Percentiles rank a stretch among this genome's conserved stretches.
Conservation (phyloP, 1,139 yeast species). For the Nakaseomyces nivariensis region DNA sequence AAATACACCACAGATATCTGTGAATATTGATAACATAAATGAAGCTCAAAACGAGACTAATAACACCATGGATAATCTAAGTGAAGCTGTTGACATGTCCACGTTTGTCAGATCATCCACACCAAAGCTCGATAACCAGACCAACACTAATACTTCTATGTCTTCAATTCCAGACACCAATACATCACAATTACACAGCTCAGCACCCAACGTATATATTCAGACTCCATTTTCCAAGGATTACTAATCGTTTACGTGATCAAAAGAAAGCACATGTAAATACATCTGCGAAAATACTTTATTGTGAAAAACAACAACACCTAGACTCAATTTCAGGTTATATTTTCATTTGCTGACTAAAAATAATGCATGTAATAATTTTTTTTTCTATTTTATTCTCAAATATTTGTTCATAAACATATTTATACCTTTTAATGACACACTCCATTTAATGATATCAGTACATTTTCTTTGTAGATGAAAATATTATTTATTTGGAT, state of each 20-base stretch:
- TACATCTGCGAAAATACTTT: too few species aligned
- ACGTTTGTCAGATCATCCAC: conserved; percentile 8
- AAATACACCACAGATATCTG: conserved; percentile 1
- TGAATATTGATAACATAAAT: conserved; percentile 3
- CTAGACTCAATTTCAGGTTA: too few species aligned
- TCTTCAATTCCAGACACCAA: conserved; percentile 16
- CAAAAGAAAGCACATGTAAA: background rate
- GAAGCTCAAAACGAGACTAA: conserved; percentile 1
- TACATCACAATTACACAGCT: conserved; percentile 9
- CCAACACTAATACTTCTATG: conserved; percentile 13
- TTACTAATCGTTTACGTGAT: background rate
- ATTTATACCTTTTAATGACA: background rate
- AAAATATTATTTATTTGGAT: too few species aligned
- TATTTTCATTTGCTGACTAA: background rate
- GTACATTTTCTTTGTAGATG: background rate
- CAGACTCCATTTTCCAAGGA: conserved; percentile 8
- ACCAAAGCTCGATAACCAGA: conserved; percentile 13
- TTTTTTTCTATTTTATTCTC: background rate
- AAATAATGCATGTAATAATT: background rate
- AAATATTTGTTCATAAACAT: background rate
- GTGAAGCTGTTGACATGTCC: conserved; percentile 6
- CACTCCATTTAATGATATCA: background rate
- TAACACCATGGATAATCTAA: background rate
- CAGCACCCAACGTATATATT: conserved; percentile 11
- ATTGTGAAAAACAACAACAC: too few species aligned